phyloP scores from a whole-genome alignment of 768 basidiomycete species.

The Albatrellus ellisii region DNA sequence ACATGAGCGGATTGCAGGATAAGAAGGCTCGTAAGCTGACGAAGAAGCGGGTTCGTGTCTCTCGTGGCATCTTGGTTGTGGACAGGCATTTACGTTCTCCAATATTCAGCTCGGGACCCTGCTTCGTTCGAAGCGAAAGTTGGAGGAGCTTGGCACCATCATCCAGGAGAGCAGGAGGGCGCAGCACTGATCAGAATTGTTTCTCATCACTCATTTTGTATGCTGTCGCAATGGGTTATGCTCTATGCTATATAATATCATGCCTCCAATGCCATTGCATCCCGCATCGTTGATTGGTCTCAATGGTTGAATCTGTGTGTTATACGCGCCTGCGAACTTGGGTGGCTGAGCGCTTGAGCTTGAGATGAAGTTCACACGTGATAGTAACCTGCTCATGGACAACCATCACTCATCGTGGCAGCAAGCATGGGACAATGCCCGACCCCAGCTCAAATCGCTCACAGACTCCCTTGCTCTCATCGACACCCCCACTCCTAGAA shows the following conservation, averaged over 20 bases:
- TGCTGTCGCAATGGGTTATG: not conserved
- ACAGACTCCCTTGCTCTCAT: conserved; percentile 25
- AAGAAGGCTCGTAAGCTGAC: conserved; percentile 99
- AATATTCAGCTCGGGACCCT: conserved; percentile 80
- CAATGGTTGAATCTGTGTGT: not conserved
- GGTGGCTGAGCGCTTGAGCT: not conserved
- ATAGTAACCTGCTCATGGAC: conserved; percentile 1
- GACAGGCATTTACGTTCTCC: conserved; percentile 7
- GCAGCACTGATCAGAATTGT: conserved; percentile 26
- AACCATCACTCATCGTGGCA: conserved; percentile 30
- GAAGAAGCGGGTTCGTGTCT: conserved; percentile 87
- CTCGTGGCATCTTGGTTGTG: not conserved
- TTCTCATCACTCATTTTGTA: not conserved
- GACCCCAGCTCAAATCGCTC: conserved; percentile 38
- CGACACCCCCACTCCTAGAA: conserved; percentile 18
- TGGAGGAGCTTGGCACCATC: conserved; percentile 86
- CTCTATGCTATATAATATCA: not conserved
- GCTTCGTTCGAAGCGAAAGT: conserved; percentile 94
- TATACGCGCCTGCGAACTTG: not conserved
- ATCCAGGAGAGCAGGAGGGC: conserved; percentile 89
- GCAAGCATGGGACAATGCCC: conserved; percentile 49
- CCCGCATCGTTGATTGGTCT: not conserved
- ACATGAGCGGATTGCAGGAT: conserved; percentile 39
- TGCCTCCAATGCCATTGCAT: not conserved
- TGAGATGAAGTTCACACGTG: not conserved